These are phyloP conservation scores for Myrmaecium sp. DNA, from an alignment of 2,329 filamentous ascomycete species.

Conservation along the genomic window DNA sequence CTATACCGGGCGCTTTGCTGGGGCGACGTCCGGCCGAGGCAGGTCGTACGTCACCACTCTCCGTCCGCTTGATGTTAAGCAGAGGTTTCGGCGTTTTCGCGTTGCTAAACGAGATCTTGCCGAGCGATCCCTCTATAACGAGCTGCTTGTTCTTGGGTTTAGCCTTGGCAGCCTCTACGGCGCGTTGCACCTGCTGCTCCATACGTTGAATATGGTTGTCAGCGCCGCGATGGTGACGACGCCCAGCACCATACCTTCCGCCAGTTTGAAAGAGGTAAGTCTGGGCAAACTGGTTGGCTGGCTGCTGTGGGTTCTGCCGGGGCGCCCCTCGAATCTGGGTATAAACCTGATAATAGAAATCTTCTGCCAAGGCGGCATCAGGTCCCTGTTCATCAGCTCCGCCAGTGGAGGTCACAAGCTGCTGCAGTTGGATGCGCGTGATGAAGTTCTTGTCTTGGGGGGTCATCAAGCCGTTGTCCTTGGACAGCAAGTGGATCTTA, in stretches of 20 bases:
- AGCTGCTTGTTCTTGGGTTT: constrained; percentile 96
- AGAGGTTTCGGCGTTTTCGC: constrained; percentile 92
- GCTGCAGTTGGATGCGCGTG: constrained; percentile 90
- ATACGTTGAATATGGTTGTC: constrained; percentile 98
- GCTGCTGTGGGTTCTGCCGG: constrained; percentile 80
- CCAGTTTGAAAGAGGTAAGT: constrained; percentile 95
- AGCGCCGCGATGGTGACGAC: constrained; percentile 63
- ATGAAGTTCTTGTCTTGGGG: constrained; percentile 99
- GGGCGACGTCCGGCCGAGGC: constrained; percentile 27
- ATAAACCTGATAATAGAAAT: constrained; percentile 98
- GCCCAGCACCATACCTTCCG: constrained; percentile 51
- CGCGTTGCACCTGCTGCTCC: constrained; percentile 96
- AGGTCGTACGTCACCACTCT: constrained; percentile 45
- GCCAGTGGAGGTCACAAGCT: constrained; percentile 82
- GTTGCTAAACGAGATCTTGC: constrained; percentile 98
- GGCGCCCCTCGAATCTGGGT: constrained; percentile 83
- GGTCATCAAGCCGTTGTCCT: constrained; percentile 95
- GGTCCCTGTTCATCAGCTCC: constrained; percentile 65
- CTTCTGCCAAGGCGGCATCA: constrained; percentile 70
- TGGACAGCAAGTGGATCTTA: constrained; percentile 86
- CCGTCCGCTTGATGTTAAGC: constrained; percentile 82
- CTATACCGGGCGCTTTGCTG: constrained; percentile 33
- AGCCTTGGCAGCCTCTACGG: constrained; percentile 91
- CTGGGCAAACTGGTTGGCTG: constrained; percentile 89
- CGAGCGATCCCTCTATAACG: constrained; percentile 86